Evolutionary conservation across 768 basidiomycete species (phyloP), one percentile per base, ranked within the genome.

Genomic region (Podaxis mareebaensis): DNA sequence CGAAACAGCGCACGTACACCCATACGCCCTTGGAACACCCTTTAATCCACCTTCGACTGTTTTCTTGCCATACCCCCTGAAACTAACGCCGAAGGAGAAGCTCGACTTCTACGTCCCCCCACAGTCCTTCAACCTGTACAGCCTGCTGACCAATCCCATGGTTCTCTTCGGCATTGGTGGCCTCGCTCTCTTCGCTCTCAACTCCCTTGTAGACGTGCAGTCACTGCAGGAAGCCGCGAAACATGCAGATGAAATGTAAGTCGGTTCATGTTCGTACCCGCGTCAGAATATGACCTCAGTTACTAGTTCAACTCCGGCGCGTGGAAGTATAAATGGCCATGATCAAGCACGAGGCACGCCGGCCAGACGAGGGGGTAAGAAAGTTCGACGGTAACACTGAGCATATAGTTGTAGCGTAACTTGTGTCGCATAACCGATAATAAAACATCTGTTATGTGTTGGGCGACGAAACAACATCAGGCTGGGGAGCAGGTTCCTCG

Each of bases 131-230:
- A 89, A 89, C 72, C 65, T 92, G 24, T 60, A 89, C 61, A 85
- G 78, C 58, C 92, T 94, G 89, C 78, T 94, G 69, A 84, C 88
- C 62, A 94, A 86, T 70, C 92, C 92, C 6, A 93, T 94, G 92
- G 90, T 91, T 81, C 75, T 94, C 72, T 90, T 91, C 86, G 80
- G 85, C 33, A 74, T 83, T 66, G 88, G 83, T 51, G 91, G 82
- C 40, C 77, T 75, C 55, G 83, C 20, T 10, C 42, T 63, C 11
- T 51, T 63, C 15, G 61, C 61, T 13, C 15, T 63, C 5, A 63
- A 63, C 40, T 63, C 61, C 46, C 61, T 63, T 22, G 61, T 63
- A 6, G 61, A 63, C 11, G 61, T 63, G 4, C 53, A 63, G 8
- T 54, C 61, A 20, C 12, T 63, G 36, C 61, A 63, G 26, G 61